Evolutionary conservation across 768 basidiomycete species (phyloP).

Genomic region (Pleurotus cornucopiae): DNA sequence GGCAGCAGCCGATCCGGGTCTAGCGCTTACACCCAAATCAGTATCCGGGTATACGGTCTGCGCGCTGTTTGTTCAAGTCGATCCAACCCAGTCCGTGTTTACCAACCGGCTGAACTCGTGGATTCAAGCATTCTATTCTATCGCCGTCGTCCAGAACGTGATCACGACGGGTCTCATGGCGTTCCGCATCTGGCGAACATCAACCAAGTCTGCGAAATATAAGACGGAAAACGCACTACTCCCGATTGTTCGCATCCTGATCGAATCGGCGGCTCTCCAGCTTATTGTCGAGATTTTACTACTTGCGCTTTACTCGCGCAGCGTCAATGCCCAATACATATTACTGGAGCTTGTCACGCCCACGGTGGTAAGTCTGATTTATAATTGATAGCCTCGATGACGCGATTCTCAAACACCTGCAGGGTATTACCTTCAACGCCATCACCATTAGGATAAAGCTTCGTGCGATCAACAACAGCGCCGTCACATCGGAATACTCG

Average conservation of each 20-base stretch:
- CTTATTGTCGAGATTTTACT: constrained; percentile 15
- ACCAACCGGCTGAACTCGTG: constrained; percentile 11
- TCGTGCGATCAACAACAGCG: neutral
- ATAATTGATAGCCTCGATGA: neutral
- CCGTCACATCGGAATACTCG: neutral
- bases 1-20: neutral
- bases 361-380: constrained; percentile 10
- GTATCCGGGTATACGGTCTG: constrained; percentile 15
- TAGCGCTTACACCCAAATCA: neutral
- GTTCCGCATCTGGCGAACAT: constrained; percentile 14
- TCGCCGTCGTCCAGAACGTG: constrained; percentile 16
- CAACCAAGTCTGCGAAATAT: constrained; percentile 10
- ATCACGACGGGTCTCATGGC: constrained; percentile 18
- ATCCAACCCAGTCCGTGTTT: constrained; percentile 13
- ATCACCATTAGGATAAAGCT: neutral
- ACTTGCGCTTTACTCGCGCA: constrained; percentile 12
- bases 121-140: constrained; percentile 17
- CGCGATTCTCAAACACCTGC: neutral
- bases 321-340: constrained; percentile 16
- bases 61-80: constrained; percentile 9
- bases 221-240: constrained; percentile 8
- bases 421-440: constrained; percentile 1
- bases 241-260: constrained; percentile 12
- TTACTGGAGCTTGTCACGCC: constrained; percentile 15
- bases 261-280: constrained; percentile 17